Evolutionary conservation across 164 flowering plant genomes (phyloP).

Genomic region (Umbellularia californica): DNA sequence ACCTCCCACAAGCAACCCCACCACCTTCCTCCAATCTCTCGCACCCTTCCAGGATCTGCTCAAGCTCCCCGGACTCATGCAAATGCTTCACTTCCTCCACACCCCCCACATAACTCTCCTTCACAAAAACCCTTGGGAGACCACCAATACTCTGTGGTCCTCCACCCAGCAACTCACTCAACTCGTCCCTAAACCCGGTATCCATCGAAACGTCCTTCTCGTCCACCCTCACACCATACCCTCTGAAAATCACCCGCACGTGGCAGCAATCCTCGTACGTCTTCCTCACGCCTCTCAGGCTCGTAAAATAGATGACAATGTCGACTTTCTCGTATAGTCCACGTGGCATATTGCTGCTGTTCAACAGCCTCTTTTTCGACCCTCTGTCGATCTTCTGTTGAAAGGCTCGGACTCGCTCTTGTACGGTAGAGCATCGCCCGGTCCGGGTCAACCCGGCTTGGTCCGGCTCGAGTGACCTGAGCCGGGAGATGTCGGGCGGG

Average conservation of each 20-base stretch:
- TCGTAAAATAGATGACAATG: conserved; percentile 72
- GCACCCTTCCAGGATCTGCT: conserved; percentile 50
- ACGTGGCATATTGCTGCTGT: conserved; percentile 1
- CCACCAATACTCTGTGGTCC: conserved; percentile 17
- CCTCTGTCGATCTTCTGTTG: conserved; percentile 10
- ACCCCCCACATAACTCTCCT: conserved; percentile 64
- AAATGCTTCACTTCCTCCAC: conserved; percentile 61
- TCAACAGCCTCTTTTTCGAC: conserved; percentile 52
- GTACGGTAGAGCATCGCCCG: conserved; percentile 29
- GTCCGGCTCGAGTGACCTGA: conserved; percentile 15
- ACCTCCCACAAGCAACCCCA: conserved; percentile 53
- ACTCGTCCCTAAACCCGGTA: conserved; percentile 68
- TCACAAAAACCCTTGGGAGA: conserved; percentile 73
- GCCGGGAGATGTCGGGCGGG: conserved; percentile 31
- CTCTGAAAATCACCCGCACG: conserved; percentile 59
- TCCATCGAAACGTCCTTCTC: conserved; percentile 96
- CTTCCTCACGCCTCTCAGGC: conserved; percentile 82
- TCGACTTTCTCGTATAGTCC: conserved; percentile 59
- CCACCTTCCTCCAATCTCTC: conserved; percentile 38
- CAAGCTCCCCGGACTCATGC: conserved; percentile 77
- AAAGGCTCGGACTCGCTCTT: conserved; percentile 12
- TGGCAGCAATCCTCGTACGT: conserved; percentile 85
- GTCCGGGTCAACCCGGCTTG: neutral
- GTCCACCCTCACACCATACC: conserved; percentile 56
- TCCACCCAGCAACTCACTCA: conserved; percentile 54